A percentile compares a stretch with the other conserved stretches of the same genome.
Conservation (phyloP, 2,329 filamentous ascomycete species). For the Talaromyces funiculosus region DNA sequence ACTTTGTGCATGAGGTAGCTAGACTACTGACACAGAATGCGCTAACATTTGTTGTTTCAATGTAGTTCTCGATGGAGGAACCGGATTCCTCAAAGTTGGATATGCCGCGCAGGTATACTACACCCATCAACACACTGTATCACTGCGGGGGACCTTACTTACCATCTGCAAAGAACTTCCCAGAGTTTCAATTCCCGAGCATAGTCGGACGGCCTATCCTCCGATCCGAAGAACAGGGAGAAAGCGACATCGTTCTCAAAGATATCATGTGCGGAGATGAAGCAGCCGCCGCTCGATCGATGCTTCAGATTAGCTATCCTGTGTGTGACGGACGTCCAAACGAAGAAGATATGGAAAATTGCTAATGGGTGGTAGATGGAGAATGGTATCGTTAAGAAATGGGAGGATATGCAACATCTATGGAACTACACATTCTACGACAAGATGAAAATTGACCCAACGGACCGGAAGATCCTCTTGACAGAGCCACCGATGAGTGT, state of each 20-base stretch:
- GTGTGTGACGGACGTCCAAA: conserved; percentile 39
- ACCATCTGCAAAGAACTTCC: conserved; percentile 71
- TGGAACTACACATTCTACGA: conserved; percentile 99
- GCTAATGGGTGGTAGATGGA: conserved; percentile 64
- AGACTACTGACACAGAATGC: conserved; percentile 16
- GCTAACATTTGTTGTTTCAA: conserved; percentile 24
- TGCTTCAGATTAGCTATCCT: conserved; percentile 97
- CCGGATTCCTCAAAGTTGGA: conserved; percentile 98
- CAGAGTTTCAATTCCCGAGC: conserved; percentile 95
- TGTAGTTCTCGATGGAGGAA: conserved; percentile 96
- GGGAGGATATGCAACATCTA: conserved; percentile 99
- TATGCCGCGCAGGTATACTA: conserved; percentile 76
- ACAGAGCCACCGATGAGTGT: conserved; percentile 82
- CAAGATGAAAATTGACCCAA: conserved; percentile 89
- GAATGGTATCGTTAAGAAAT: conserved; percentile 98
- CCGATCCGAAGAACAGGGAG: conserved; percentile 83
- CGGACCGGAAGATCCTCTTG: conserved; percentile 90
- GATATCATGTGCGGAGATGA: conserved; percentile 99
- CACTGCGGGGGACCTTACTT: not conserved
- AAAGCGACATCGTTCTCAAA: conserved; percentile 67
- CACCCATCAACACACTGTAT: not conserved
- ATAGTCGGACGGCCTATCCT: conserved; percentile 97
- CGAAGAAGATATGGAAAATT: not conserved
- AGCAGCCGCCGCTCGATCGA: conserved; percentile 87
- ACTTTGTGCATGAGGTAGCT: not conserved